These are phyloP conservation scores for Phyllosticta citriasiana DNA, from an alignment of 2,329 filamentous ascomycete genomes.

Conservation along the genomic window DNA sequence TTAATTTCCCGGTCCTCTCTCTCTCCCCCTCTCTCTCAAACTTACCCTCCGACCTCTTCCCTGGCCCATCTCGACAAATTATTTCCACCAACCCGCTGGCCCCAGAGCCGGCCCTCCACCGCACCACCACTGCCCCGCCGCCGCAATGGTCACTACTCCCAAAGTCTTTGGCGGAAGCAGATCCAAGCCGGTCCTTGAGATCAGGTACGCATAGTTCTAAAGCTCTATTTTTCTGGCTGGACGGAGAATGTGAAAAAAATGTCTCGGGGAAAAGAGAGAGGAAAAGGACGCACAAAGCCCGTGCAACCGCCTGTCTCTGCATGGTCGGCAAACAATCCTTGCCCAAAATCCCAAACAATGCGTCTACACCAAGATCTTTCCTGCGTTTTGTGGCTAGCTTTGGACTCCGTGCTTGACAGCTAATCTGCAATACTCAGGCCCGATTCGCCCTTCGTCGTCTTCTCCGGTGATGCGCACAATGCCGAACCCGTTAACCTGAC, in stretches of 20 bases:
- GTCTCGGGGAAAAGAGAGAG: not conserved
- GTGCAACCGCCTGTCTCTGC: not conserved
- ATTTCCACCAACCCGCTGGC: not conserved
- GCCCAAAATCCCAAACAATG: not conserved
- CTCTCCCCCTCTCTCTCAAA: not conserved
- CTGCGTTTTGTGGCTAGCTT: not conserved
- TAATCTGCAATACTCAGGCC: slow-evolving; percentile 22
- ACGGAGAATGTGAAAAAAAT: not conserved
- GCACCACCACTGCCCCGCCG: not conserved
- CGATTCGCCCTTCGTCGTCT: slow-evolving; percentile 39
- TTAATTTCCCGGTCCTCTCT: not conserved
- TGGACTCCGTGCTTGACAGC: not conserved
- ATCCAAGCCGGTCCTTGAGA: slow-evolving; percentile 29
- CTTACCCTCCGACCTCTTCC: not conserved
- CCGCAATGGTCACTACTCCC: slow-evolving; percentile 25
- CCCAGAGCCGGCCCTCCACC: not conserved
- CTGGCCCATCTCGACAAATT: not conserved
- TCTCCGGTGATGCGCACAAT: slow-evolving; percentile 39
- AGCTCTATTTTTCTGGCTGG: not conserved
- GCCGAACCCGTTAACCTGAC: slow-evolving; percentile 35
- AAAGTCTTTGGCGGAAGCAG: slow-evolving; percentile 26
- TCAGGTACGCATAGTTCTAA: slow-evolving; percentile 26
- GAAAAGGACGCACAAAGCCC: not conserved
- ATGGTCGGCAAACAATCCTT: not conserved
- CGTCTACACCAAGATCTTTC: not conserved